Evolutionary conservation across 306 rosid species (phyloP), one percentile per base, ranked within the genome.

Genomic region (Sphenostylis stenocarpa): DNA sequence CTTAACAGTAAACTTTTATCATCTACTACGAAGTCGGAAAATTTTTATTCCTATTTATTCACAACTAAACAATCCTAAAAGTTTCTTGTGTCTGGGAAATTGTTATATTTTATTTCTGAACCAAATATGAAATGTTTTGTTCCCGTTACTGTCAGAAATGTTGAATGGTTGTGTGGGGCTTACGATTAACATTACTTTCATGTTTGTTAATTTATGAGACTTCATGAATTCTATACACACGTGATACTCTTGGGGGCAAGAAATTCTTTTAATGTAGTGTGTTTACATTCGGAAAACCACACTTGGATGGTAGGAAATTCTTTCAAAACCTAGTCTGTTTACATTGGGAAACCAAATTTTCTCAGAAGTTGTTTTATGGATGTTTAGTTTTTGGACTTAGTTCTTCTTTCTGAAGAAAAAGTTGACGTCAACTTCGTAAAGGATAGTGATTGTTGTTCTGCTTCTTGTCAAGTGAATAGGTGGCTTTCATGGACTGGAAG

Each of bases 401-500:
- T 43, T 24, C 12, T 49, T 47, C 66, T 16, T 72, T 60, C 71
- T 62, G 21, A 65, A 38, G 21, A 17, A 64, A 55, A n/a, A n/a
- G n/a, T n/a, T 29, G 52, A 56, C 52, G 81, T 75, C 14, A 16
- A 75, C 75, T 81, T 63, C 4, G 76, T 71, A 14, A 49, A 77
- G 29, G 28, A 61, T 71, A 38, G 41, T 67, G 75, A 21, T 69
- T 56, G 62, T 73, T 3, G 84, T 77, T 53, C n/a, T 65, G 79
- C 16, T 73, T 86, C 39, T 56, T 49, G 24, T 82, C 74, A 67
- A 44, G 61, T 67, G 57, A 73, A 38, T 44, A 41, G 72, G 79
- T 31, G 73, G 63, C 76, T 28, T 80, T 48, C 73, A 51, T 64
- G 58, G 69, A 28, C 51, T 10, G 41, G 67, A 73, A 86, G 85